Evolutionary conservation across 169 alveolate genomes (phyloP).

Genomic region (Plasmodium relictum): DNA sequence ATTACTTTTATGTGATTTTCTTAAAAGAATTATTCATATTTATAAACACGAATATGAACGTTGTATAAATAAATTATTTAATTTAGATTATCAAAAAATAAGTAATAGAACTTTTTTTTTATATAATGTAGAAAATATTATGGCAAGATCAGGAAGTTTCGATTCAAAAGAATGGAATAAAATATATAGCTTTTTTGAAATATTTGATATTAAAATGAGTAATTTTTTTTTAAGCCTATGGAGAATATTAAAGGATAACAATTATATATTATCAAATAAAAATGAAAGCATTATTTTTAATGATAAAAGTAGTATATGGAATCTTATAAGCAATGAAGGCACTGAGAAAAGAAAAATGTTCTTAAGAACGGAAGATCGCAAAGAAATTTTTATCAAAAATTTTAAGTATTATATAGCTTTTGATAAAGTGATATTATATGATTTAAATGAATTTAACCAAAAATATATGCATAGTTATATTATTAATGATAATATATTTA

Average conservation of each 20-base stretch:
- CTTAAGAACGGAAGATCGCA: neutral
- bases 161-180: constrained; percentile 70
- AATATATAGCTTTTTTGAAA: constrained; percentile 41
- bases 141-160: constrained; percentile 73
- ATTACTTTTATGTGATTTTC: constrained; percentile 43
- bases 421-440: constrained; percentile 30
- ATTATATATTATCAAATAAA: constrained; percentile 1
- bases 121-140: constrained; percentile 44
- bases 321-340: neutral
- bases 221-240: constrained; percentile 25
- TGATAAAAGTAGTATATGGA: constrained; percentile 11
- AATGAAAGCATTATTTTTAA: constrained; percentile 23
- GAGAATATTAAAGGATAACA: constrained; percentile 20
- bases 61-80: constrained; percentile 14
- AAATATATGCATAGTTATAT: constrained; percentile 10
- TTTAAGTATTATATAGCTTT: constrained; percentile 21
- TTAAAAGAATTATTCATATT: constrained; percentile 29
- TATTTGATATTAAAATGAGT: constrained; percentile 9
- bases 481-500: constrained; percentile 10
- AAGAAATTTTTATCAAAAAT: constrained; percentile 24
- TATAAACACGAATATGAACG: constrained; percentile 28
- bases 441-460: constrained; percentile 10
- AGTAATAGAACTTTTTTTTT: constrained; percentile 5
- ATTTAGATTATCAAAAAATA: constrained; percentile 15
- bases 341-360: neutral